A percentile compares a stretch with the other conserved stretches of the same genome.
Conservation (phyloP, 495 filamentous ascomycete species). For the Eremomyces bilateralis region DNA sequence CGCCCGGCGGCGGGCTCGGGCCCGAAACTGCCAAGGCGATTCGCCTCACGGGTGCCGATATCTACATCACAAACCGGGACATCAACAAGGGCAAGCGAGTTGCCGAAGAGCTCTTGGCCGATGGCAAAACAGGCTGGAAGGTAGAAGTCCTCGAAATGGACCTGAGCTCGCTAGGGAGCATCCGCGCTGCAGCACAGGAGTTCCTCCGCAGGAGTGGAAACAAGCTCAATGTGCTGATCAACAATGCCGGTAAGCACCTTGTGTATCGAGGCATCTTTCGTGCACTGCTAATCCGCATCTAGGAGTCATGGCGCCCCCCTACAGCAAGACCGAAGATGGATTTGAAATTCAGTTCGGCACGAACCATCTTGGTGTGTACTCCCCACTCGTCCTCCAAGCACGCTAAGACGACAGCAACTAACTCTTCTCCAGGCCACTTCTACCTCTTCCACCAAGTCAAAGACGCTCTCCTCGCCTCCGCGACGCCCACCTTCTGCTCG, state of each 20-base stretch:
- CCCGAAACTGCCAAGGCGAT: slow-evolving; percentile 28
- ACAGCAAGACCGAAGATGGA: slow-evolving; percentile 8
- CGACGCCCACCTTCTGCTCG: slow-evolving; percentile 8
- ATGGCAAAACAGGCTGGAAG: slow-evolving; percentile 9
- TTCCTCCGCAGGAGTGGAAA: slow-evolving; percentile 14
- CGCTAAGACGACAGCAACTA: too few relatives aligned
- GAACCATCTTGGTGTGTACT: slow-evolving; percentile 14
- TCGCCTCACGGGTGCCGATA: slow-evolving; percentile 23
- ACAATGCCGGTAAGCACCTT: slow-evolving; percentile 7
- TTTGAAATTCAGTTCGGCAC: slow-evolving; percentile 12
- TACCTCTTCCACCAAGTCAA: slow-evolving; percentile 13
- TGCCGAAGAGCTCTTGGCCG: slow-evolving; percentile 10
- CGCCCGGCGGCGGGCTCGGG: slow-evolving; percentile 33
- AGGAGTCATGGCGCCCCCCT: slow-evolving; percentile 9
- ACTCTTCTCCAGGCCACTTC: too few relatives aligned
- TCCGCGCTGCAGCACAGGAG: slow-evolving; percentile 22
- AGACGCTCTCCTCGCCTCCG: slow-evolving; percentile 6
- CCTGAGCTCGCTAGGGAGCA: slow-evolving; percentile 22
- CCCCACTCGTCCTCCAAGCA: too few relatives aligned
- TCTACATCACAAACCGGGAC: slow-evolving; percentile 25
- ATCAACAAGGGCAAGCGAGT: slow-evolving; percentile 18
- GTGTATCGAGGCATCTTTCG: background rate
- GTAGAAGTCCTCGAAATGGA: slow-evolving; percentile 24
- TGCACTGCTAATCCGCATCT: background rate
- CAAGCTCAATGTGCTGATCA: slow-evolving; percentile 11